These are phyloP conservation scores for Colletotrichum spinosum DNA, from an alignment of 2,329 filamentous ascomycete genomes.

Conservation along the genomic window DNA sequence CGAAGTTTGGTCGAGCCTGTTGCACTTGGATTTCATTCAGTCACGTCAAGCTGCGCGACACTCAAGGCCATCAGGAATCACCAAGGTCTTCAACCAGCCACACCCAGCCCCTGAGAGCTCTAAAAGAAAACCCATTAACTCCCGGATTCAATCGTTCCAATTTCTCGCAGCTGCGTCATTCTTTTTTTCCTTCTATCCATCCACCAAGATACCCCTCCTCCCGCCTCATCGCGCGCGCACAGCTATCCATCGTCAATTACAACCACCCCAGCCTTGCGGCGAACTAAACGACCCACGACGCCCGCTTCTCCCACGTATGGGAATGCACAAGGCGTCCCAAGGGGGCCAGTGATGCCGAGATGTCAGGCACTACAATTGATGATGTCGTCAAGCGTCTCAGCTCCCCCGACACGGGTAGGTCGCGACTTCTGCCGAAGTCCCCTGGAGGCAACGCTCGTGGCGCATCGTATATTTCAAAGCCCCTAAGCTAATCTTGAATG, in stretches of 20 bases:
- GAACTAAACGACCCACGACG: constrained; percentile 37
- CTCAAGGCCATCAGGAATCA: constrained; percentile 12
- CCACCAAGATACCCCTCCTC: constrained; percentile 31
- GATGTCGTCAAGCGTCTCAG: constrained; percentile 72
- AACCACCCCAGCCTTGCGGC: constrained; percentile 26
- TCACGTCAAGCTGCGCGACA: constrained; percentile 32
- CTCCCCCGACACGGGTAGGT: constrained; percentile 66
- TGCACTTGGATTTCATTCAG: constrained; percentile 15
- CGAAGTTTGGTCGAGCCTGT: constrained; percentile 43
- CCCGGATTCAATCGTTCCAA: background rate
- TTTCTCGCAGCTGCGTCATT: constrained; percentile 8
- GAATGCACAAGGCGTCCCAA: constrained; percentile 47
- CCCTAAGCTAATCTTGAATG: constrained; percentile 32
- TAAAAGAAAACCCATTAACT: no score
- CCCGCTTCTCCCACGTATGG: constrained; percentile 48
- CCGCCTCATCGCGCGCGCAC: constrained; percentile 13
- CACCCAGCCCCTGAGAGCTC: no score
- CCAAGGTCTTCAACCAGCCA: no score
- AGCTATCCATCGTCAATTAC: background rate
- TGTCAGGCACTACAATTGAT: constrained; percentile 72
- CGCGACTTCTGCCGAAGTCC: background rate
- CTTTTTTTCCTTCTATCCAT: constrained; percentile 10
- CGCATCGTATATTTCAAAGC: constrained; percentile 13
- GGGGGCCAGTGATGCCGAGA: constrained; percentile 63
- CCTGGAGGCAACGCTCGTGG: constrained; percentile 17